Evolutionary conservation across 1,139 yeast species (phyloP).

Genomic region (Entelexis sorbosivorans): DNA sequence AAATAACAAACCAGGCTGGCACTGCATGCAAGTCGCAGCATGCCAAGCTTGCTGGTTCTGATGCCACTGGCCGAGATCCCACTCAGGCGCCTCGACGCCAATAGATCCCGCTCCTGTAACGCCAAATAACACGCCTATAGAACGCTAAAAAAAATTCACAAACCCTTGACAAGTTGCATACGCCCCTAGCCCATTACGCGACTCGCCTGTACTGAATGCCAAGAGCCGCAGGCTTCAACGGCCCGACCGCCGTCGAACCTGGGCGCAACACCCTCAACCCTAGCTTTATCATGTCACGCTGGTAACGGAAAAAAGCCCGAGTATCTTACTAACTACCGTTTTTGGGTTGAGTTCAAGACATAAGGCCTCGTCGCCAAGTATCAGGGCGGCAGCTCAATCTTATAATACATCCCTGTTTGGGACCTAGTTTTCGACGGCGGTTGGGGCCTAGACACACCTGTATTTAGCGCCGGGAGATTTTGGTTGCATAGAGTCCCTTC

Average conservation of each 20-base stretch:
- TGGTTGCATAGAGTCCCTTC: background rate
- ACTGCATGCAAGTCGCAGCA: background rate
- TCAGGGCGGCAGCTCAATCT: slow-evolving; percentile 4
- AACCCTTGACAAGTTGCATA: background rate
- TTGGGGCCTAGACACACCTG: background rate
- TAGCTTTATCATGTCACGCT: slow-evolving; percentile 1
- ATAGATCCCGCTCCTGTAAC: no score
- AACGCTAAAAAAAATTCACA: background rate
- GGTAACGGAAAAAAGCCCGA: slow-evolving; percentile 5
- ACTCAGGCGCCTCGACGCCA: no score
- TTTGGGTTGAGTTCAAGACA: slow-evolving; percentile 5
- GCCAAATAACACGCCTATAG: background rate
- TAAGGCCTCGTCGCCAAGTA: slow-evolving; percentile 1
- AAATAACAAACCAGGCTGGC: background rate
- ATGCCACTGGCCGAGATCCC: no score
- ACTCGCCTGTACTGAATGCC: background rate
- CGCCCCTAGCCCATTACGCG: background rate
- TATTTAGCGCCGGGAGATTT: background rate
- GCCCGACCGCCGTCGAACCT: background rate
- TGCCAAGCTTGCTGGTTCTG: background rate
- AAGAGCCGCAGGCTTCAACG: background rate
- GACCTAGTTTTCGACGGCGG: background rate
- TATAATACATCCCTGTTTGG: background rate
- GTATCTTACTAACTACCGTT: slow-evolving; percentile 1
- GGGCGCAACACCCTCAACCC: slow-evolving; percentile 4